Conservation (phyloP, 352 stramenopile species). For the Saprolegnia parasitica region DNA sequence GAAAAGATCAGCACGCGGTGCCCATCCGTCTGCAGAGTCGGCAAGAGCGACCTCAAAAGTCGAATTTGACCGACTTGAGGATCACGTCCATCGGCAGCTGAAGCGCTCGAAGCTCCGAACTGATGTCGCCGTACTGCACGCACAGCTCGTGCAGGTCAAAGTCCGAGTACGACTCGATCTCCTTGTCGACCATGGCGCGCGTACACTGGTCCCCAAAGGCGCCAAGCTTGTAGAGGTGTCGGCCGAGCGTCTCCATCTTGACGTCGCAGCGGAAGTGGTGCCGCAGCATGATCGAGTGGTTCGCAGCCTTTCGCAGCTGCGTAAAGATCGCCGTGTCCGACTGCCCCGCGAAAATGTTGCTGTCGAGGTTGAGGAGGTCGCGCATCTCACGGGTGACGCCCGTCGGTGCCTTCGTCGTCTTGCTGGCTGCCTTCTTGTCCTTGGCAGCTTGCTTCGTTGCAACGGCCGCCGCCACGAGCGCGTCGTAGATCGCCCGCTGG, state of each 20-base stretch:
- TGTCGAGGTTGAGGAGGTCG: conserved; percentile 35
- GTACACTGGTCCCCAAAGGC: conserved; percentile 83
- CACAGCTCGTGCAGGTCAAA: conserved; percentile 95
- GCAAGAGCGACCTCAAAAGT: conserved; percentile 86
- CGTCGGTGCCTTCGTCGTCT: conserved; percentile 38
- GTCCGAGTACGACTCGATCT: conserved; percentile 92
- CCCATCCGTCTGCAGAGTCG: conserved; percentile 74
- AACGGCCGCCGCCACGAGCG: conserved; percentile 59
- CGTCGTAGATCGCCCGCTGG: conserved; percentile 87
- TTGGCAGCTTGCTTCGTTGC: conserved; percentile 45
- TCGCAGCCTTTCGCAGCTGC: conserved; percentile 94
- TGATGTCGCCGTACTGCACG: conserved; percentile 74
- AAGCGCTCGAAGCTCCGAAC: conserved; percentile 71
- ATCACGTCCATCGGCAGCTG: conserved; percentile 85
- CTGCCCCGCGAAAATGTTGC: conserved; percentile 28
- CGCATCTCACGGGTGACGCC: conserved; percentile 41
- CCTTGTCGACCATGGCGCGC: conserved; percentile 81
- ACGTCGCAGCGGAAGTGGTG: conserved; percentile 68
- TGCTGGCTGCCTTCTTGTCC: conserved; percentile 35
- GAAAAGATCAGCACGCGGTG: conserved; percentile 97
- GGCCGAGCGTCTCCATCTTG: conserved; percentile 76
- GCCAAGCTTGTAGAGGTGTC: conserved; percentile 69
- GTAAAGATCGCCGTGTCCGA: conserved; percentile 88
- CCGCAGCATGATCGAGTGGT: conserved; percentile 94
- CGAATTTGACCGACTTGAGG: conserved; percentile 93